phyloP scores from a whole-genome alignment of 2,329 filamentous ascomycete genomes.

The Ophiocordyceps camponoti-saundersi region DNA sequence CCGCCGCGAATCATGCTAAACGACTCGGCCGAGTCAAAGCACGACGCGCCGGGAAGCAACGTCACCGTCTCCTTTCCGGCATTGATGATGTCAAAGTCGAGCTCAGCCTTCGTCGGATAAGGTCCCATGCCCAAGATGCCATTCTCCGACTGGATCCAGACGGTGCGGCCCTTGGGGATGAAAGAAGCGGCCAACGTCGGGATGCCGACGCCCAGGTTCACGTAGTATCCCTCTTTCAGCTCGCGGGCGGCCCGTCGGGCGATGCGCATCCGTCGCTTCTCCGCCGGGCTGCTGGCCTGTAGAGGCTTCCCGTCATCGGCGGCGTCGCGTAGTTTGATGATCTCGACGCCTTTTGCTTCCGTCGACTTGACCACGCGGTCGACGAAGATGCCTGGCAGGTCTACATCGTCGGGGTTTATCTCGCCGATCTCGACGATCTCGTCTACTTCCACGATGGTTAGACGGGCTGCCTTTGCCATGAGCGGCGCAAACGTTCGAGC shows the following conservation, averaged over 20 bases:
- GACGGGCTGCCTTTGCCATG: slow-evolving; percentile 81
- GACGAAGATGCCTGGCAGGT: slow-evolving; percentile 83
- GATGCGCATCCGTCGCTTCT: slow-evolving; percentile 69
- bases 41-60: slow-evolving; percentile 58
- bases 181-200: slow-evolving; percentile 80
- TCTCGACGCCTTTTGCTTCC: slow-evolving; percentile 66
- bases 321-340: slow-evolving; percentile 62
- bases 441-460: slow-evolving; percentile 85
- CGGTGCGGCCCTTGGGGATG: slow-evolving; percentile 61
- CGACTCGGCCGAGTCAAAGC: slow-evolving; percentile 75
- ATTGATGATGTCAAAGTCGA: slow-evolving; percentile 82
- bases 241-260: slow-evolving; percentile 74
- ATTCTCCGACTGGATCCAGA: slow-evolving; percentile 68
- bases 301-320: slow-evolving; percentile 38
- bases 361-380: slow-evolving; percentile 76
- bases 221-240: slow-evolving; percentile 92
- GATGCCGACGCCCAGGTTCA: slow-evolving; percentile 86
- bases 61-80: slow-evolving; percentile 89
- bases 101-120: slow-evolving; percentile 54
- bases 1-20: slow-evolving; percentile 87
- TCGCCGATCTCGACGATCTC: slow-evolving; percentile 81
- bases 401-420: slow-evolving; percentile 68
- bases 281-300: slow-evolving; percentile 50
- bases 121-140: slow-evolving; percentile 59
- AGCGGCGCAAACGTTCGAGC: slow-evolving; percentile 89